These are phyloP conservation scores for Trichosporon coremiiforme DNA, from an alignment of 1,284 basidiomycete species.

Conservation along the genomic window DNA sequence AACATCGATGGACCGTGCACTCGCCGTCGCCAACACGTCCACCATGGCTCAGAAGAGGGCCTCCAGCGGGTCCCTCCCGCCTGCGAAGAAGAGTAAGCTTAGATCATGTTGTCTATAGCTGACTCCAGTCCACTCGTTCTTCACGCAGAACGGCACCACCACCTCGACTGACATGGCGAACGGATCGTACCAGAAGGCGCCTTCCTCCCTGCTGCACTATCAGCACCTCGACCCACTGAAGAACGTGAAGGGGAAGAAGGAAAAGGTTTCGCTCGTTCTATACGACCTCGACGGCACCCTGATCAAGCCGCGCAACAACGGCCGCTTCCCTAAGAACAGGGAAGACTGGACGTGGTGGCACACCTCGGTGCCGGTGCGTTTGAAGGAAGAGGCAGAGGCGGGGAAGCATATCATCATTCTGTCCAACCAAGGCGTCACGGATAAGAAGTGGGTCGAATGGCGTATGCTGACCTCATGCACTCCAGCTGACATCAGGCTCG, in stretches of 20 bases:
- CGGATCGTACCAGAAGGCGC: conserved; percentile 29
- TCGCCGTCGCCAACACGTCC: background rate
- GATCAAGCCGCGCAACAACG: conserved; percentile 66
- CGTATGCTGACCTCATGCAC: no score
- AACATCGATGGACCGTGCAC: conserved; percentile 8
- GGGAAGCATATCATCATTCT: conserved; percentile 79
- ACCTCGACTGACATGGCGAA: background rate
- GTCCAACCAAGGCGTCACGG: conserved; percentile 69
- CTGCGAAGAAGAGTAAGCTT: conserved; percentile 28
- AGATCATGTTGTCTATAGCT: background rate
- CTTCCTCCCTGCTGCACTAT: conserved; percentile 49
- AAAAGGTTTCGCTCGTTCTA: conserved; percentile 66
- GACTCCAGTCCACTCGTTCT: conserved; percentile 29
- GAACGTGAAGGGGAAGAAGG: conserved; percentile 20
- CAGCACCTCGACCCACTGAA: conserved; percentile 49
- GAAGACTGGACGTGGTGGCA: conserved; percentile 78
- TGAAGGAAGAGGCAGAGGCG: conserved; percentile 64
- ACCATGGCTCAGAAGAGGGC: conserved; percentile 16
- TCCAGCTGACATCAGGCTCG: conserved; percentile 13
- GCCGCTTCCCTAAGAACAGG: conserved; percentile 58
- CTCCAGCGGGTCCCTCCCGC: conserved; percentile 16
- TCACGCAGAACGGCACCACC: conserved; percentile 20
- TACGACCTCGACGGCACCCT: conserved; percentile 88
- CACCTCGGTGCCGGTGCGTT: conserved; percentile 63
- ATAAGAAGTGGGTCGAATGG: conserved; percentile 5